Evolutionary conservation across 139 green algal species (phyloP).

Genomic region (Chlamydomonas applanata): DNA sequence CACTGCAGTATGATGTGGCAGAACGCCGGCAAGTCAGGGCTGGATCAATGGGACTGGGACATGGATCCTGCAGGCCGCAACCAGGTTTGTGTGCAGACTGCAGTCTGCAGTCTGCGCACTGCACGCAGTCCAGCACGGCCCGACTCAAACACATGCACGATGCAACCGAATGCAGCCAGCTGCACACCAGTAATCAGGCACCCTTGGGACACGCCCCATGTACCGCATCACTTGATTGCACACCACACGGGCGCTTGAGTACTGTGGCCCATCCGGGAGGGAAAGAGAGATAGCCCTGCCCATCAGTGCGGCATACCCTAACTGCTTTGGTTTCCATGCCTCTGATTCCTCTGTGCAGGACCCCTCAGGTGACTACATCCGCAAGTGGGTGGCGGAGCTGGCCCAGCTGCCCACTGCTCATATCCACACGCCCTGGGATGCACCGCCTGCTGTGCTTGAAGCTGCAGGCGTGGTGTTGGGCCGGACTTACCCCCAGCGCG

Average conservation of each 20-base stretch:
- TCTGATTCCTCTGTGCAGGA: slow-evolving; percentile 35
- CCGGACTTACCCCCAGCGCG: slow-evolving; percentile 43
- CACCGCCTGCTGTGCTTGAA: slow-evolving; percentile 37
- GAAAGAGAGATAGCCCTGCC: no score
- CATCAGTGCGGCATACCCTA: no score
- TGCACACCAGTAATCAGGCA: no score
- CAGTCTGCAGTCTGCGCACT: not conserved
- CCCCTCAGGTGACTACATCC: slow-evolving; percentile 57
- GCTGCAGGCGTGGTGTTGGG: slow-evolving; percentile 42
- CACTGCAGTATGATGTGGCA: slow-evolving; percentile 70
- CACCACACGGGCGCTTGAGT: no score
- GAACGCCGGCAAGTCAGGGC: slow-evolving; percentile 56
- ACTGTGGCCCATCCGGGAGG: no score
- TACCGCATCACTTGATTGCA: no score
- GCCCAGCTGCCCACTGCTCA: slow-evolving; percentile 34
- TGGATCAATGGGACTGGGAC: slow-evolving; percentile 71
- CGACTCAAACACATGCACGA: no score
- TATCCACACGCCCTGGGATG: slow-evolving; percentile 55
- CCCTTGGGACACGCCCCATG: no score
- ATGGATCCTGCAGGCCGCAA: slow-evolving; percentile 45
- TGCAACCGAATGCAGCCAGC: no score
- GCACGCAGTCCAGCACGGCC: not conserved
- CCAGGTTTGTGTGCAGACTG: slow-evolving; percentile 10
- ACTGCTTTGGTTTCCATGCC: no score
- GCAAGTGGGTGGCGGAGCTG: slow-evolving; percentile 66